Percentiles rank a stretch among this genome's conserved stretches.
Evolutionary conservation across 75 land plant species (phyloP).

Genomic region (Selaginella tamariscina): DNA sequence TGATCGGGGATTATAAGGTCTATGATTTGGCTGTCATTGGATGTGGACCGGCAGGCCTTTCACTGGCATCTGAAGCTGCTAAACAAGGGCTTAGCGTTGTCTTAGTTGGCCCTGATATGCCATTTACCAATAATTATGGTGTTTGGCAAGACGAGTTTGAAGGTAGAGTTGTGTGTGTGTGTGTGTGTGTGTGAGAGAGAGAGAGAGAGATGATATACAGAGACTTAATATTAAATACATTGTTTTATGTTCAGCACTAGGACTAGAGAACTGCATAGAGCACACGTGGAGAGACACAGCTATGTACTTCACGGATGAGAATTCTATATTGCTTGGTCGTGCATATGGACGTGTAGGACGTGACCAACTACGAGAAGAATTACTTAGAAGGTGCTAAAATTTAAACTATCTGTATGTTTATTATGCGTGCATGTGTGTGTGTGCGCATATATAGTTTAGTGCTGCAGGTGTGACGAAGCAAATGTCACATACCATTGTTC

Average conservation of each 20-base stretch:
- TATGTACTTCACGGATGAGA: conserved; percentile 57
- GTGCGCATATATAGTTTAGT: background rate
- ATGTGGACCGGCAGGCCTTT: conserved; percentile 96
- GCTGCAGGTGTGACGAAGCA: conserved; percentile 67
- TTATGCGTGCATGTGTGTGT: background rate
- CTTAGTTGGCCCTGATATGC: conserved; percentile 92
- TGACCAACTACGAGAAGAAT: conserved; percentile 62
- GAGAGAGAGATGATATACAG: too few species aligned
- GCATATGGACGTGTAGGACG: conserved; percentile 93
- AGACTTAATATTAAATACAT: too few species aligned
- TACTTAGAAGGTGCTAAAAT: conserved; percentile 53
- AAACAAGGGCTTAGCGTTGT: conserved; percentile 79
- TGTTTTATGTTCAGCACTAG: conserved; percentile 50
- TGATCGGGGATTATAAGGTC: background rate
- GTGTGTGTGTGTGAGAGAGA: too few species aligned
- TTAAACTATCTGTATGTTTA: background rate
- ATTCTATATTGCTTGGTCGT: conserved; percentile 80
- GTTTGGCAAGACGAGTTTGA: conserved; percentile 97
- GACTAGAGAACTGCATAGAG: conserved; percentile 79
- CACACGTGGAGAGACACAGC: conserved; percentile 87
- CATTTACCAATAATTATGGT: conserved; percentile 97
- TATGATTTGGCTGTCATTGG: conserved; percentile 92
- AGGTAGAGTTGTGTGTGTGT: too few species aligned
- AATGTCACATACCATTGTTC: conserved; percentile 73
- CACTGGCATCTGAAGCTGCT: conserved; percentile 89